Evolutionary conservation across 78 protist genomes (phyloP).

Genomic region (Anaeramoeba flamelloides): DNA sequence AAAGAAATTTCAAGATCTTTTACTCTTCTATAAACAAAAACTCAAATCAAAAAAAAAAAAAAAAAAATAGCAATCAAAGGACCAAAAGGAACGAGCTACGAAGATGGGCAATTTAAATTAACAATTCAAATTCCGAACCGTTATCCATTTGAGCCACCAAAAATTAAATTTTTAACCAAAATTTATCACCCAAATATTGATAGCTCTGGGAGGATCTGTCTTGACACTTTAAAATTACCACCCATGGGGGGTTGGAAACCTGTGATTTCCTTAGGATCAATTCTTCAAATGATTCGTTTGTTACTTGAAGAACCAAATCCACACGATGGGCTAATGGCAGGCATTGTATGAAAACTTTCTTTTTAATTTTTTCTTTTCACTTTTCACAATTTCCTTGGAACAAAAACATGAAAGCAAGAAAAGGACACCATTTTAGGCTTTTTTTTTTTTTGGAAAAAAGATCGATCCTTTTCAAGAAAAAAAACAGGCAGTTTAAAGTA

Average conservation of each 20-base stretch:
- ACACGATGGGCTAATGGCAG: background rate
- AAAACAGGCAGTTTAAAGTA: too few species aligned
- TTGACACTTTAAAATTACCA: background rate
- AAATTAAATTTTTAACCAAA: background rate
- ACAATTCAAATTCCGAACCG: background rate
- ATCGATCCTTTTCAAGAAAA: too few species aligned
- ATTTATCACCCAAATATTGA: slow-evolving; percentile 1
- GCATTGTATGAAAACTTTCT: too few species aligned
- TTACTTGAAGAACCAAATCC: background rate
- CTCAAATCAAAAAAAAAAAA: too few species aligned
- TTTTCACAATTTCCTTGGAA: too few species aligned
- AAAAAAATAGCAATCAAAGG: background rate
- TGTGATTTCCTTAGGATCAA: background rate
- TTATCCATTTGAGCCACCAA: background rate
- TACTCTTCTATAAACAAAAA: too few species aligned
- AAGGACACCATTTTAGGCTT: too few species aligned
- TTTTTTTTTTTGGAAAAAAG: too few species aligned
- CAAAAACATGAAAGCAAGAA: too few species aligned
- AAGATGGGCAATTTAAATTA: background rate
- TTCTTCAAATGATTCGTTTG: background rate
- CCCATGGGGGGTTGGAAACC: background rate
- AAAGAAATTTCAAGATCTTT: too few species aligned
- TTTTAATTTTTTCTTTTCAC: too few species aligned
- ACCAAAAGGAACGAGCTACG: background rate
- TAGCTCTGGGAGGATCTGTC: too few species aligned